A percentile compares a stretch with the other conserved stretches of the same genome.
Conservation (phyloP, 2,329 filamentous ascomycete species). For the Tothia fuscella region DNA sequence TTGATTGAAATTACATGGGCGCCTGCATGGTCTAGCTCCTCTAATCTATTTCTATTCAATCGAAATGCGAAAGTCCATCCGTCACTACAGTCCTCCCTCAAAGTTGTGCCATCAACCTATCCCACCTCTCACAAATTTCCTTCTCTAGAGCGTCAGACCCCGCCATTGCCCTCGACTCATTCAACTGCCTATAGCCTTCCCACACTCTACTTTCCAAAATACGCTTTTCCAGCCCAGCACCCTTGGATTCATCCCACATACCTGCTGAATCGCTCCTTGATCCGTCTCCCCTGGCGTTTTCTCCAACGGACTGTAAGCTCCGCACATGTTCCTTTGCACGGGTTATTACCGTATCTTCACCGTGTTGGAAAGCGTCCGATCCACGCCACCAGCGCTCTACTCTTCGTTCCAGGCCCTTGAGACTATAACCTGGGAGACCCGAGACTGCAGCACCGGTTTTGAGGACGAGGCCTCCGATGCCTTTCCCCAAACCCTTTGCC, state of each 20-base stretch:
- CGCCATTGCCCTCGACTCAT: background rate
- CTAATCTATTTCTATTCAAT: too few relatives aligned
- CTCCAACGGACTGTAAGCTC: background rate
- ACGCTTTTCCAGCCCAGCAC: background rate
- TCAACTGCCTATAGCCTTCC: background rate
- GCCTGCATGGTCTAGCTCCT: too few relatives aligned
- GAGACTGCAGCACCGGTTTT: background rate
- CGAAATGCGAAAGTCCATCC: too few relatives aligned
- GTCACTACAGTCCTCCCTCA: too few relatives aligned
- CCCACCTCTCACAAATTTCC: background rate
- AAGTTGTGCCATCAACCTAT: background rate
- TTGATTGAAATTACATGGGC: too few relatives aligned
- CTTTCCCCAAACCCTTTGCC: background rate
- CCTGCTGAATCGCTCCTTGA: background rate
- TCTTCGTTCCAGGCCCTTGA: conserved; percentile 1
- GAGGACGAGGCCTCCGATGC: background rate
- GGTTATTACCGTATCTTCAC: background rate
- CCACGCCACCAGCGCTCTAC: background rate
- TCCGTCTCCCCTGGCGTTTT: background rate
- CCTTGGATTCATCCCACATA: background rate
- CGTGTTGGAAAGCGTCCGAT: background rate
- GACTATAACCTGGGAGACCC: background rate
- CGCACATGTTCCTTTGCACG: background rate
- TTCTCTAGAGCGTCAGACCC: background rate
- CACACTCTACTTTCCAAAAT: background rate